Conservation (phyloP, 202 grass and related monocot genomes). For the Cymbopogon flexuosus region DNA sequence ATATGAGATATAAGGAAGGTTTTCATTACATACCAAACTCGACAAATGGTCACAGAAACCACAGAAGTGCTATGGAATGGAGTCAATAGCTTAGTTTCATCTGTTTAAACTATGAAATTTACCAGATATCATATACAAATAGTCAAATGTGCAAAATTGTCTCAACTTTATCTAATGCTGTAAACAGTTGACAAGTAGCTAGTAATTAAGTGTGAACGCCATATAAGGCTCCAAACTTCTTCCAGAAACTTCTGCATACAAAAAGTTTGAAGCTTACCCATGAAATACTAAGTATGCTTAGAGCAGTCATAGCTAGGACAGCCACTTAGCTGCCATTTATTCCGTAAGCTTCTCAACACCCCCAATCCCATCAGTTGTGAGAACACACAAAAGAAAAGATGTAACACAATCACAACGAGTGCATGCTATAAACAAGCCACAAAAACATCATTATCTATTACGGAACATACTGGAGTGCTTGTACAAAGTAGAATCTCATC, state of each 20-base stretch:
- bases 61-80: not conserved
- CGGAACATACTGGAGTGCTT: not conserved
- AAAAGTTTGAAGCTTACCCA: slow-evolving; percentile 2
- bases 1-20: not conserved
- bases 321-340: slow-evolving; percentile 19
- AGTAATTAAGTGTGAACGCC: slow-evolving; percentile 6
- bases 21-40: slow-evolving; percentile 14
- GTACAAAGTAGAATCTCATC: slow-evolving; percentile 11
- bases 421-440: slow-evolving; percentile 8
- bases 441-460: not conserved
- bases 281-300: not conserved
- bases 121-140: slow-evolving; percentile 9
- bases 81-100: slow-evolving; percentile 1
- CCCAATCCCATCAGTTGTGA: not conserved
- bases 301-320: not conserved
- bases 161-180: not conserved
- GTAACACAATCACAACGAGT: not conserved
- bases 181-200: not conserved
- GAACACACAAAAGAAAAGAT: not conserved
- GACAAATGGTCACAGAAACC: not conserved
- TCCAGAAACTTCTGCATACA: not conserved
- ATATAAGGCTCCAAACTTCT: slow-evolving; percentile 5
- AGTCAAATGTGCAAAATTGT: slow-evolving; percentile 9
- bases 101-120: not conserved
- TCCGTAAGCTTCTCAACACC: not conserved